A percentile compares a stretch with the other conserved stretches of the same genome.
These are phyloP conservation scores for Aspergillus glaucus DNA, from an alignment of 2,329 filamentous ascomycete species.

Conservation along the genomic window DNA sequence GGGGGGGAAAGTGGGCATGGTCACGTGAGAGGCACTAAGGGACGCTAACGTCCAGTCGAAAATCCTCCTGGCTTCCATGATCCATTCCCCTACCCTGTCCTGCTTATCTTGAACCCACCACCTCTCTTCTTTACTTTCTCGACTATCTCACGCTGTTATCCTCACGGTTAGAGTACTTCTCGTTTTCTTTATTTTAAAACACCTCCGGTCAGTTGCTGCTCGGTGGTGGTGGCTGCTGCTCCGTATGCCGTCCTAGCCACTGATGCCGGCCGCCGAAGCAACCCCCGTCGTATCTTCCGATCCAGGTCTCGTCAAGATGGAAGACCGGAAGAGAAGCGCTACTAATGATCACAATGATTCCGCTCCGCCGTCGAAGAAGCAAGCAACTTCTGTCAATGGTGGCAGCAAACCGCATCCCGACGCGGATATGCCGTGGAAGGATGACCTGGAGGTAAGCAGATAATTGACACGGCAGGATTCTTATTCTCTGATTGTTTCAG, in stretches of 20 bases:
- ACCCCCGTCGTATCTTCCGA: constrained; percentile 69
- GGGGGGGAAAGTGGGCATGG: constrained; percentile 24
- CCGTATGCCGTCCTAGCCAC: constrained; percentile 50
- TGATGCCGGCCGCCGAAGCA: constrained; percentile 82
- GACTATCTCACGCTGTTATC: constrained; percentile 6
- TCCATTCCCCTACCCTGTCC: constrained; percentile 10
- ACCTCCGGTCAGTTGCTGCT: constrained; percentile 27
- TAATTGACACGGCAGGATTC: too few relatives aligned
- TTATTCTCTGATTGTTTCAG: too few relatives aligned
- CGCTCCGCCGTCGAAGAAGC: constrained; percentile 84
- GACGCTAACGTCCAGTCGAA: constrained; percentile 31
- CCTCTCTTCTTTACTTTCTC: constrained; percentile 19
- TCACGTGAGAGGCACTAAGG: constrained; percentile 35
- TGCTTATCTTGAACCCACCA: constrained; percentile 23
- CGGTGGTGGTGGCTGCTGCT: constrained; percentile 26
- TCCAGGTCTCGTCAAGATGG: constrained; percentile 83
- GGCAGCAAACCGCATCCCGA: constrained; percentile 57
- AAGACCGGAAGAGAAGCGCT: constrained; percentile 96
- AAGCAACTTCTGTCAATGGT: constrained; percentile 72
- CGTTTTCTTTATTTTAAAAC: constrained; percentile 12
- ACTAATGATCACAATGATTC: constrained; percentile 72
- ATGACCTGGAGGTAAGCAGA: constrained; percentile 64
- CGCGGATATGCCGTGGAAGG: constrained; percentile 63
- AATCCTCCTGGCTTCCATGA: constrained; percentile 35
- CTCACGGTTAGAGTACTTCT: constrained; percentile 15